Evolutionary conservation across 768 basidiomycete species (phyloP), one percentile per base, ranked within the genome.

Genomic region (Cantharellus anzutake): DNA sequence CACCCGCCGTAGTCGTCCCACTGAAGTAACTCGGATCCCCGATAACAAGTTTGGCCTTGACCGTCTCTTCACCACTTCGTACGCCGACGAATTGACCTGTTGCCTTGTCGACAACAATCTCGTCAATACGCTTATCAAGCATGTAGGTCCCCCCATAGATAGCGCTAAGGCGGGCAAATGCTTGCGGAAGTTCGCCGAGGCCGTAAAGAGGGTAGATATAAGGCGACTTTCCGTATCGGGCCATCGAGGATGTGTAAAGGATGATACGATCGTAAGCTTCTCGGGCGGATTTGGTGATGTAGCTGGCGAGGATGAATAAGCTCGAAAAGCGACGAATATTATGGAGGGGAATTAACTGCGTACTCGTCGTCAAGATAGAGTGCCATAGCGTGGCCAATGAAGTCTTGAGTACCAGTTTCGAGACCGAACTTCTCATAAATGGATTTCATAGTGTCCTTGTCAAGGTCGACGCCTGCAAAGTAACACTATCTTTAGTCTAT

Each of bases 141-240:
- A 99, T 99, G 76, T 99, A 99, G 7, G 96, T 99, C 48, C 96
- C 96, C 44, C 96, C 96, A 68, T 99, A 97, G 70, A 99, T 97
- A 64, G 96, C 96, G 63, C 87, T 91, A 59, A 99, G 81, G 66
- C 96, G 90, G 4, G 96, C 96, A 68, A 99, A 99, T 2, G 96
- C 89, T 69, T 99, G 96, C 5, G 96, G 96, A 56, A 99, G 86
- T 70, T 99, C 96, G 65, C 96, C 96, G 61, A 99, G 86, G 63
- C 96, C 96, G 71, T 98, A 99, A 42, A 97, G 78, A 14, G 96
- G 96, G 75, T 99, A 99, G 68, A 99, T 96, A 76, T 99, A 99
- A 0, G 96, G 96, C 7, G 96, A 98, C 73, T 99, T 98, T 66
- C 94, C 96, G 72, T 94, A 99, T 57, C 94, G 86, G 16, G 94